Conservation (phyloP, 345 rosid genomes). For the Syzygium jambos region DNA sequence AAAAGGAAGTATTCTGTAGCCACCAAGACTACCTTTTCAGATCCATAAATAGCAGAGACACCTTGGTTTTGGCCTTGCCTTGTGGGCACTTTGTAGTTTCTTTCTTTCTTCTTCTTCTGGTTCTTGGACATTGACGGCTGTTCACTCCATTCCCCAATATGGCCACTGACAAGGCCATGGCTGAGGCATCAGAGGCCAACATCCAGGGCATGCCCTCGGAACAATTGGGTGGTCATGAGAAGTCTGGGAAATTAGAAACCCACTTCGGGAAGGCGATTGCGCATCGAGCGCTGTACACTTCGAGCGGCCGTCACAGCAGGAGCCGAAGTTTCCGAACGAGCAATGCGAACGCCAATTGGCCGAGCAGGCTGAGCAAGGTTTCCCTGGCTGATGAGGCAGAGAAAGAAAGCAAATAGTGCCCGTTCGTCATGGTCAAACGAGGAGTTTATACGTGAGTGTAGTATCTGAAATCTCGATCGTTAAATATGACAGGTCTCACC, state of each 20-base stretch:
- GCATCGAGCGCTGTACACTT: not conserved
- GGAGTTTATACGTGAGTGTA: not conserved
- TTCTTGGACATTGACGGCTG: not conserved
- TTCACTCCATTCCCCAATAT: not conserved
- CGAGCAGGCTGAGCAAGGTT: constrained; percentile 34
- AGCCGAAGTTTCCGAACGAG: not conserved
- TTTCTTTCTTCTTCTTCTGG: not conserved
- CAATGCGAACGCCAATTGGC: constrained; percentile 6
- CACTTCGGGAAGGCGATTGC: not conserved
- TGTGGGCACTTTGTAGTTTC: not conserved
- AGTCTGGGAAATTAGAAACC: not conserved
- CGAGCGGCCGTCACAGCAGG: not conserved
- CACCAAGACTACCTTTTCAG: not conserved
- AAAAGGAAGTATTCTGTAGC: not conserved
- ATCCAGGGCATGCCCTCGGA: not conserved
- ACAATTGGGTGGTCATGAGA: not conserved
- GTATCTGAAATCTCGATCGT: not conserved
- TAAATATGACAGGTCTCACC: not conserved
- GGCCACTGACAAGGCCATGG: not conserved
- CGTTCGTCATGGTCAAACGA: not conserved
- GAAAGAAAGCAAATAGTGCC: not conserved
- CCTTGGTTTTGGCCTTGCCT: not conserved
- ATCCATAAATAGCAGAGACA: not conserved
- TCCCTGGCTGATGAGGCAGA: not conserved
- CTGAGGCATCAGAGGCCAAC: not conserved